Base-by-base conservation (phyloP, 768 basidiomycete genomes). In the Boletus rubescentipes region DNA sequence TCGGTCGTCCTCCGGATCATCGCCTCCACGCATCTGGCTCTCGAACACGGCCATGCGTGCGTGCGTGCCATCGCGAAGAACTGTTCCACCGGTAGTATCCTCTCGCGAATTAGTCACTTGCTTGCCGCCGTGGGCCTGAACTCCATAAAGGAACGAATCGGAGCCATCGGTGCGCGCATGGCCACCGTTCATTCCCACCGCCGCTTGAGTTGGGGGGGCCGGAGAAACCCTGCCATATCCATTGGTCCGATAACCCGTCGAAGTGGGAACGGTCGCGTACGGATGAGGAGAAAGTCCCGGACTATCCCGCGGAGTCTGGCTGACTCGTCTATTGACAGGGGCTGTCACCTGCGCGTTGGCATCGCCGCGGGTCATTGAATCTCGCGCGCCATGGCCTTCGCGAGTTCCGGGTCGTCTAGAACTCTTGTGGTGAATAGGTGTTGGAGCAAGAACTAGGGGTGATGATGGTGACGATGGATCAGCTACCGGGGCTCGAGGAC, bases 121-220 rank as follows among this genome's bases (percentile, higher is more conserved):
- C 68, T 83, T 85, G 51, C 74, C 78, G 9, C 67, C 70, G 48
- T 75, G 76, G 10, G 60, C 66, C 57, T 81, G 84, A 38, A 63
- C 65, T 40, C 79, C 81, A 60, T 89, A 89, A 64, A 86, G 64
- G 74, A 85, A 86, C 29, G 87, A 83, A 51, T 89, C 89, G 7
- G 86, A 83, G 29, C 78, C 78, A 48, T 83, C 84, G 52, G 77
- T 68, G 46, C 77, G 78, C 46, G 73, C 76, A 57, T 72, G 77
- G 18, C 50, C 62, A 30, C 75, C 73, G 55, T 74, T 77, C 52
- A 71, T 65, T 23, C 72, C 65, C 43, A 69, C 59, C 66, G 74
- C 58, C 59, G 68, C 50, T 71, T 72, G 57, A 18, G 74, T 47
- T 42, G 77, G 75, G 45, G 60, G 48, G 51, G 58, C 62, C 40